Evolutionary conservation across 192 early-diverging fungal species (phyloP), one percentile per base, ranked within the genome.

Genomic region (Entrophospora sp.): DNA sequence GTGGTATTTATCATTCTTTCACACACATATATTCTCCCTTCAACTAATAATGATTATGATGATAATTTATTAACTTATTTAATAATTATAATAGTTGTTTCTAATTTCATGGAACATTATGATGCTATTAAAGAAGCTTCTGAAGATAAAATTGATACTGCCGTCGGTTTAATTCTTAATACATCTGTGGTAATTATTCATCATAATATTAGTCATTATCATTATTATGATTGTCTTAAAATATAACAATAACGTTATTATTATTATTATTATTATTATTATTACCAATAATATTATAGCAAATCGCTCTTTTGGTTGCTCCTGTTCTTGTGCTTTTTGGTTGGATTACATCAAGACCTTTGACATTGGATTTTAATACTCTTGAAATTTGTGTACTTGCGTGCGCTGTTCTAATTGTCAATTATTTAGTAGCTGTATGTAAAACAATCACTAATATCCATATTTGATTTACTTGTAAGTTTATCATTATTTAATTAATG

Each of bases 361-460:
- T 98, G 80, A 89, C 87, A 14, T 80, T 98, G 12, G 84, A 83
- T 69, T 98, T 98, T 67, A 81, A 83, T 14, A 71, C 80, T 2
- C 84, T 94, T 73, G 90, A 93, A 61, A 89, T 88, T 5, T 81
- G 84, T 7, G 82, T 96, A 5, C 68, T 96, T 45, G 89, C 92
- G 69, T 75, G 89, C 42, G 81, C 83, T 3, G 88, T 92, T 5
- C 68, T 92, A 49, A 75, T 93, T 16, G 84, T 91, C 35, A 91
- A 90, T 70, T 90, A 88, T 69, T 73, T 91, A 31, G 83, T 89
- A 67, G 64, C 73, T 49, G n/a, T n/a, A n/a, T n/a, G n/a, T n/a
- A n/a, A n/a, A n/a, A n/a, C n/a, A n/a, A n/a, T n/a, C n/a, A n/a
- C n/a, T n/a, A n/a, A n/a, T n/a, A n/a, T n/a, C n/a, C n/a, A n/a